Evolutionary conservation across 441 rosid genomes (phyloP).

Genomic region (Aquilaria agallochum): DNA sequence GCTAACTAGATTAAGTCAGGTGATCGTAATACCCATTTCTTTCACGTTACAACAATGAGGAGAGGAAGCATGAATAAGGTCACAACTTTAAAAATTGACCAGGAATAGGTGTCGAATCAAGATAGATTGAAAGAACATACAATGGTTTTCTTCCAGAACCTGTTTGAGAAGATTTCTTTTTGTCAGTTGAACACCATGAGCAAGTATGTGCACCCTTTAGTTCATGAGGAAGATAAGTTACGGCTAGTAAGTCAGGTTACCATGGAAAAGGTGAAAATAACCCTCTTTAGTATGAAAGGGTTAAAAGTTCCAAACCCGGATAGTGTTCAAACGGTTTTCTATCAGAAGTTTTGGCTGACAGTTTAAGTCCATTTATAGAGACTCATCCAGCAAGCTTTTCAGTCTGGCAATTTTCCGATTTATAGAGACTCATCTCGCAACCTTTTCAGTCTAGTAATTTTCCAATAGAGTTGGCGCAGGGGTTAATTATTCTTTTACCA

Average conservation of each 20-base stretch:
- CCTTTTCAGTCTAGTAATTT: no score
- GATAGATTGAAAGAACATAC: not conserved
- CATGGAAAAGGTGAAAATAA: not conserved
- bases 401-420: no score
- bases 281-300: not conserved
- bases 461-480: no score
- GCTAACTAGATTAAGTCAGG: not conserved
- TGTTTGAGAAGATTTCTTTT: not conserved
- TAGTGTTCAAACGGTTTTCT: not conserved
- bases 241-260: not conserved
- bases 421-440: no score
- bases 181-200: not conserved
- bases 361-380: no score
- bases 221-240: not conserved
- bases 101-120: not conserved
- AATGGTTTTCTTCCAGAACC: not conserved
- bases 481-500: no score
- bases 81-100: not conserved
- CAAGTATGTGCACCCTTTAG: not conserved
- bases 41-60: not conserved
- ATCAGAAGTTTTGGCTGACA: not conserved
- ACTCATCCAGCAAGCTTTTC: no score
- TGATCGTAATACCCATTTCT: not conserved
- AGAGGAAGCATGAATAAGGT: not conserved
- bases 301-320: not conserved